Conservation (phyloP, 192 early-diverging fungal species). For the Rhizoclosmatium sp. region DNA sequence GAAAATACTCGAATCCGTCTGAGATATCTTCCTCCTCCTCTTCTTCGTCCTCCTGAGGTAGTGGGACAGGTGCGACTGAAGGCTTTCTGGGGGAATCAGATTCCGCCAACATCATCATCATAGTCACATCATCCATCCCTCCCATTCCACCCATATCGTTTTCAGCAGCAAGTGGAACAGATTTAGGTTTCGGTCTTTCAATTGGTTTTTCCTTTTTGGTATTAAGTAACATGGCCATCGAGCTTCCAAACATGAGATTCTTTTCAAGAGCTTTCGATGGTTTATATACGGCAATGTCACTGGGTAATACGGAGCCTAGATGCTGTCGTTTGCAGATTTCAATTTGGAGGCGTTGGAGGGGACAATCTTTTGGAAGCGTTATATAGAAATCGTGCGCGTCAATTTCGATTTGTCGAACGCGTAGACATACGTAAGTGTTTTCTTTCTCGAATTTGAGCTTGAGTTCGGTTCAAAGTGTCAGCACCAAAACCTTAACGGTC, state of each 20-base stretch:
- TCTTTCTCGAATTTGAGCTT: conserved; percentile 30
- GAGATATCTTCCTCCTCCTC: not conserved
- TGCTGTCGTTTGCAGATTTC: conserved; percentile 36
- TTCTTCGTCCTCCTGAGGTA: not conserved
- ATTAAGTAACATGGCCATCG: not conserved
- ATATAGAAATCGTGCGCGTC: conserved; percentile 36
- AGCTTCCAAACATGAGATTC: not conserved
- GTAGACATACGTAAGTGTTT: conserved; percentile 29
- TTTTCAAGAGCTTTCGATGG: not conserved
- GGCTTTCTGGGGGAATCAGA: not conserved
- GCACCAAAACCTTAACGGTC: not conserved
- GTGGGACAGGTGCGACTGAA: not conserved
- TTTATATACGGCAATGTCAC: conserved; percentile 32
- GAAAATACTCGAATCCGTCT: not conserved
- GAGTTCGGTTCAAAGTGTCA: not conserved
- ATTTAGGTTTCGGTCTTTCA: not conserved
- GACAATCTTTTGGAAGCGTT: conserved; percentile 24
- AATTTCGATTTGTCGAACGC: conserved; percentile 39
- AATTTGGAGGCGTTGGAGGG: conserved; percentile 30
- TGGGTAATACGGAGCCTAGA: conserved; percentile 24
- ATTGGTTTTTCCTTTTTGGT: not conserved
- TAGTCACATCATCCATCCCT: not conserved
- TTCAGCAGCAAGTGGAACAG: not conserved
- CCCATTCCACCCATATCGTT: not conserved
- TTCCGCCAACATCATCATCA: not conserved